A percentile compares a stretch with the other conserved stretches of the same genome.
Evolutionary conservation across 2,329 filamentous ascomycete genomes (phyloP).

Genomic region (Alternaria rosae): DNA sequence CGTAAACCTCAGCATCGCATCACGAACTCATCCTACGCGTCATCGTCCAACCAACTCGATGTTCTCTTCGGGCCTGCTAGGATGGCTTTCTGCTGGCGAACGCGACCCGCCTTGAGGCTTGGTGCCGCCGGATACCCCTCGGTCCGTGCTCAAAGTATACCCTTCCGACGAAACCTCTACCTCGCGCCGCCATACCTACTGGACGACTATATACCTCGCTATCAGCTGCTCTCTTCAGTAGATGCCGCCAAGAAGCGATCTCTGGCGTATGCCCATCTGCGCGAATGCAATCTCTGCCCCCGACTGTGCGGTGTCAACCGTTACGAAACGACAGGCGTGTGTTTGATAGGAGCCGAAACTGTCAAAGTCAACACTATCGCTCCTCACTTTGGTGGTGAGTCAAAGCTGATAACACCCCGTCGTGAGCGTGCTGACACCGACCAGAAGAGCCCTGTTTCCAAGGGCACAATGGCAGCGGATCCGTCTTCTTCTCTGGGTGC

Average conservation of each 20-base stretch:
- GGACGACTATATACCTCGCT: constrained; percentile 75
- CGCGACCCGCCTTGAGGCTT: constrained; percentile 23
- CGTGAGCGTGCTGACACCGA: constrained; percentile 28
- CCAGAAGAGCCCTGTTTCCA: constrained; percentile 79
- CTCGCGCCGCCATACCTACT: constrained; percentile 73
- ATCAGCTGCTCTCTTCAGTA: constrained; percentile 70
- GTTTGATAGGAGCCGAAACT: constrained; percentile 74
- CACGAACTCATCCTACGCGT: neutral
- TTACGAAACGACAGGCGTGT: constrained; percentile 79
- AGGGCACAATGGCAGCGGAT: constrained; percentile 79
- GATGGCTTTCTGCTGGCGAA: constrained; percentile 10
- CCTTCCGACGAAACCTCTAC: constrained; percentile 50
- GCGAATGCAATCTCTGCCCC: constrained; percentile 83
- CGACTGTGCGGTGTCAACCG: constrained; percentile 79
- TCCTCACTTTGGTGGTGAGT: constrained; percentile 75
- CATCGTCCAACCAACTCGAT: neutral
- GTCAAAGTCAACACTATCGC: constrained; percentile 85
- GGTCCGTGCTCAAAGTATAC: neutral
- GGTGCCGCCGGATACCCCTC: neutral
- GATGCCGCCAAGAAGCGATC: constrained; percentile 78
- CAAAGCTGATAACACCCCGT: neutral
- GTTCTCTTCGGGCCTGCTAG: neutral
- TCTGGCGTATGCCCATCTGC: constrained; percentile 75
- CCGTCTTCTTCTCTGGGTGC: constrained; percentile 82
- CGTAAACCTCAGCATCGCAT: neutral